phyloP scores from a whole-genome alignment of 2,329 filamentous ascomycete genomes.

The Pseudogymnoascus destructans region DNA sequence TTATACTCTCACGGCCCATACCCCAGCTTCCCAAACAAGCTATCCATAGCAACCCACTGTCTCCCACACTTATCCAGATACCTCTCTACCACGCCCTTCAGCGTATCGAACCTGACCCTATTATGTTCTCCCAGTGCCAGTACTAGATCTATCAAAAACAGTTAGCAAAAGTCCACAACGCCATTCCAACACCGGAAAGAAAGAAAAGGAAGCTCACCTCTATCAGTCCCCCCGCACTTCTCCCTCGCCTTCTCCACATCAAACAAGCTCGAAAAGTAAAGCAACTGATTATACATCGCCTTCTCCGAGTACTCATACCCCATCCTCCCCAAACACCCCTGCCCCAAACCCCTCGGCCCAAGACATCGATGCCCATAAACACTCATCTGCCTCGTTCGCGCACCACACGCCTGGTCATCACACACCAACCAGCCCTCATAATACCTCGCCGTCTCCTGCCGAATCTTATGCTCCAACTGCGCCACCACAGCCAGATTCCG shows the following conservation, averaged over 20 bases:
- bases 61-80: slow-evolving; percentile 83
- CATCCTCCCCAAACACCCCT: slow-evolving; percentile 80
- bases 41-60: slow-evolving; percentile 91
- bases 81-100: slow-evolving; percentile 64
- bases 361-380: slow-evolving; percentile 87
- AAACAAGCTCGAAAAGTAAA: slow-evolving; percentile 76
- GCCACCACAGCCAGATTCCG: slow-evolving; percentile 68
- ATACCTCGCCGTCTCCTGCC: slow-evolving; percentile 66
- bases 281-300: slow-evolving; percentile 83
- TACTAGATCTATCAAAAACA: slow-evolving; percentile 32
- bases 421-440: slow-evolving; percentile 89
- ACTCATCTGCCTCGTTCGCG: slow-evolving; percentile 78
- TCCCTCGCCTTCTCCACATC: slow-evolving; percentile 71
- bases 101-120: slow-evolving; percentile 59
- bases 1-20: slow-evolving; percentile 27
- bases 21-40: slow-evolving; percentile 59
- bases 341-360: slow-evolving; percentile 71
- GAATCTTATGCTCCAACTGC: slow-evolving; percentile 76
- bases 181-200: neutral
- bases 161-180: slow-evolving; percentile 15
- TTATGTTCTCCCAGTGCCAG: slow-evolving; percentile 70
- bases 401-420: slow-evolving; percentile 76
- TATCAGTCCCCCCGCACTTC: slow-evolving; percentile 36
- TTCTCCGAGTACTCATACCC: slow-evolving; percentile 78
- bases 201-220: slow-evolving; percentile 27